Evolutionary conservation across 768 basidiomycete genomes (phyloP), one percentile per base, ranked within the genome.

Genomic region (Podaxis sp.): DNA sequence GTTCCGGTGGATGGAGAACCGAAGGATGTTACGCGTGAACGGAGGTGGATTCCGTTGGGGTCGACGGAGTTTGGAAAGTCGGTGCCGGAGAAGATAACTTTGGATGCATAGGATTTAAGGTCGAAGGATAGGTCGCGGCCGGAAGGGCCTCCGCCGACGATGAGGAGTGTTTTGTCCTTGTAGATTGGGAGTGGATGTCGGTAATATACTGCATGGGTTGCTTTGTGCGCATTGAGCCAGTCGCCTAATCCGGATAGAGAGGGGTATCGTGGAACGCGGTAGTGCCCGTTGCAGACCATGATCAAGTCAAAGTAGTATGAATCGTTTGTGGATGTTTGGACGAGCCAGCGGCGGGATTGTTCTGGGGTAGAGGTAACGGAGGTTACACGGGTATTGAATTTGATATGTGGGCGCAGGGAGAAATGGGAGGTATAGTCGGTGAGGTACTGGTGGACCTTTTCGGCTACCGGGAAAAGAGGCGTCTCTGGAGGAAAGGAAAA

Each of bases 251-350:
- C 91, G 2, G 86, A 83, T 8, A 80, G 79, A 48, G 74, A 63
- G 2, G 91, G 91, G 62, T 85, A 82, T 20, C 84, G 82, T 1
- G 93, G 93, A 8, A 81, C 67, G 46, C 78, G 79, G 70, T 90
- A 87, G 70, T 92, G 91, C 0, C 93, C 93, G 62, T 90, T 93
- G 48, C 88, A 88, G 30, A 92, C 80, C 30, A 94, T 72, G 40
- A 94, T 70, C n/a, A 84, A 76, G 67, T 94, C 89, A 65, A 86
- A 91, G 1, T 72, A 58, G 17, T 73, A 60, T 12, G 65, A 60
- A 44, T 80, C 76, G 11, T 67, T 68, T 0, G 74, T 73, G 54
- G 56, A 30, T 10, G 80, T 64, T 2, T 75, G 72, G n/a, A 88
- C 76, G 30, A 72, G 73, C 89, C 90, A 90, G 63, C 74, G 71